Evolutionary conservation across 495 filamentous ascomycete genomes (phyloP).

Genomic region (Glonium stellatum): DNA sequence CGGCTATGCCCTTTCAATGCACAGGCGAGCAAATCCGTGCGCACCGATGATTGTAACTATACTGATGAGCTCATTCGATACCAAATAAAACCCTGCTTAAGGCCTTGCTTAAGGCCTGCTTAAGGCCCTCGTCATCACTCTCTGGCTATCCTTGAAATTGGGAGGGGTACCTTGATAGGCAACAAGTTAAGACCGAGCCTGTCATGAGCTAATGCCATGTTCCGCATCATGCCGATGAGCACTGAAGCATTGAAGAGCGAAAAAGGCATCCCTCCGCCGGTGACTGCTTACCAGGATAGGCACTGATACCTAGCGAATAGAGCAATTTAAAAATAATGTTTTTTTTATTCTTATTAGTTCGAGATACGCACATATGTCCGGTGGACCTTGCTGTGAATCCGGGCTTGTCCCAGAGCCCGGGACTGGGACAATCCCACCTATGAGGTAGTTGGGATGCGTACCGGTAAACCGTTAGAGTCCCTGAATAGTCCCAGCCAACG

Average conservation of each 20-base stretch:
- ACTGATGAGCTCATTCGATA: background rate
- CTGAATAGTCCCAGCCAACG: background rate
- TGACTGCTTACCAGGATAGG: background rate
- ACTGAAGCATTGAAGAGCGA: background rate
- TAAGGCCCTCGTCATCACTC: background rate
- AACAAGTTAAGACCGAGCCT: background rate
- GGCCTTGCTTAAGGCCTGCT: background rate
- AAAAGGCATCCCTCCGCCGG: background rate
- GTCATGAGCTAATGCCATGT: background rate
- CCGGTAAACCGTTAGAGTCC: background rate
- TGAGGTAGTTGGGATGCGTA: background rate
- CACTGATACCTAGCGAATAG: background rate
- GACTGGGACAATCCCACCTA: background rate
- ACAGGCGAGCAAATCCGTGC: background rate
- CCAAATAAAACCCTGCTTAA: background rate
- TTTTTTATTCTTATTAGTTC: background rate
- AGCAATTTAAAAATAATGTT: background rate
- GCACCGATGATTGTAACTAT: background rate
- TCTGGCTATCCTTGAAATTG: background rate
- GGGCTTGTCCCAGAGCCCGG: background rate
- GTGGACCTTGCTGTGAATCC: background rate
- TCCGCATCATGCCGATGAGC: background rate
- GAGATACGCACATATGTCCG: background rate
- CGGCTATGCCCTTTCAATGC: too few relatives aligned
- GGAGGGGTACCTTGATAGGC: background rate